Percentiles rank a stretch among this genome's conserved stretches.
phyloP scores from a whole-genome alignment of 352 stramenopile species.

The Phytophthora pinifolia region DNA sequence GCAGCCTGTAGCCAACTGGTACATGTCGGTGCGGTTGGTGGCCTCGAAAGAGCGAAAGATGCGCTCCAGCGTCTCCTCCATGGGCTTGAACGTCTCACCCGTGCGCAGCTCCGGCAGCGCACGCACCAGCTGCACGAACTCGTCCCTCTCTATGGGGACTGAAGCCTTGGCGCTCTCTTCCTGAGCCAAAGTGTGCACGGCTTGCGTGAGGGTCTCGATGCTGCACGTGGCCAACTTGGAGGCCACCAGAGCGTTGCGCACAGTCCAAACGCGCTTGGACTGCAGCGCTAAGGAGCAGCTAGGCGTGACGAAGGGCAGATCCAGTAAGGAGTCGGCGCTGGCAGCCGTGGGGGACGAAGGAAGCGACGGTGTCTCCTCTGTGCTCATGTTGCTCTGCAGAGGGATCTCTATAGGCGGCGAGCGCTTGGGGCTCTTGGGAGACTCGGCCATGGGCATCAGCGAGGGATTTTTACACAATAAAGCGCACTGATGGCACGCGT shows the following conservation, averaged over 20 bases:
- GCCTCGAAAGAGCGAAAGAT: conserved; percentile 67
- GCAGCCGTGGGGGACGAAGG: conserved; percentile 56
- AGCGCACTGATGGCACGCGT: not conserved
- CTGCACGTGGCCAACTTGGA: conserved; percentile 53
- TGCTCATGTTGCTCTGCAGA: conserved; percentile 54
- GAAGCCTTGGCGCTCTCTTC: too few species aligned
- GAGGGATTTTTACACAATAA: conserved; percentile 14
- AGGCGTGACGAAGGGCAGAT: conserved; percentile 61
- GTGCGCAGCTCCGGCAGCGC: conserved; percentile 53
- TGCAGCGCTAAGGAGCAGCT: conserved; percentile 65
- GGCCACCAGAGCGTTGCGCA: conserved; percentile 73
- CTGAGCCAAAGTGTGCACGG: conserved; percentile 28
- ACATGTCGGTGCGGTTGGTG: conserved; percentile 56
- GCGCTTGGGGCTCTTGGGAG: conserved; percentile 5
- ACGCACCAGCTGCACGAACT: conserved; percentile 63
- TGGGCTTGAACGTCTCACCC: conserved; percentile 57
- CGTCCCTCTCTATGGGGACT: conserved; percentile 40
- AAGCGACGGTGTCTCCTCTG: conserved; percentile 45
- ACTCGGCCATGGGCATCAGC: conserved; percentile 10
- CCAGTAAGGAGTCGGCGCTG: conserved; percentile 44
- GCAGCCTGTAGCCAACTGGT: conserved; percentile 60
- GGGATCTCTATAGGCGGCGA: conserved; percentile 32
- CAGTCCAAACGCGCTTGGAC: conserved; percentile 62
- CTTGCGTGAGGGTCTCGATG: conserved; percentile 37
- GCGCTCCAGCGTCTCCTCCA: conserved; percentile 65